These are phyloP conservation scores for Dioscorea cayenensis DNA, from an alignment of 116 monocot genomes.

Conservation along the genomic window DNA sequence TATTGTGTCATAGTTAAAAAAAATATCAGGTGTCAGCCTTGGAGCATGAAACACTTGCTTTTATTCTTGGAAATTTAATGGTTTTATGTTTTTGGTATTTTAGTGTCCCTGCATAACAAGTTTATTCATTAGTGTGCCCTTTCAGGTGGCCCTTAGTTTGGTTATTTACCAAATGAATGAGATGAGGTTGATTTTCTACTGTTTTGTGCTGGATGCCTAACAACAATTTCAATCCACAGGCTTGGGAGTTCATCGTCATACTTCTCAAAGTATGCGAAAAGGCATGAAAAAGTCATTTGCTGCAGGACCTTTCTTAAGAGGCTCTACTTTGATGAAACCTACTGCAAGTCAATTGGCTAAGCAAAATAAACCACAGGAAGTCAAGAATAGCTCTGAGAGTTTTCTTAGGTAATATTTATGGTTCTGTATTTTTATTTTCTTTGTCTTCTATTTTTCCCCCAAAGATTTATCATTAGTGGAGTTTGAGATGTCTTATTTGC, in stretches of 20 bases:
- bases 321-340: slow-evolving; percentile 73
- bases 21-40: not conserved
- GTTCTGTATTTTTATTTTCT: not conserved
- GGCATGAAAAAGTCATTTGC: slow-evolving; percentile 4
- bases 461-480: not conserved
- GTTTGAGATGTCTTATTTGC: not conserved
- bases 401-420: slow-evolving; percentile 4
- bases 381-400: slow-evolving; percentile 5
- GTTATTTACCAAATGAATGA: not conserved
- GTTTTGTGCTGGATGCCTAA: not conserved
- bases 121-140: not conserved
- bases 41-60: not conserved
- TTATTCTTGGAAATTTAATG: not conserved
- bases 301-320: slow-evolving; percentile 19
- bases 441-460: not conserved
- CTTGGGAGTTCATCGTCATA: not conserved
- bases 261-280: slow-evolving; percentile 12
- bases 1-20: not conserved
- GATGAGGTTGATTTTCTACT: not conserved
- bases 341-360: slow-evolving; percentile 68
- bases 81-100: not conserved
- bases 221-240: slow-evolving; percentile 7
- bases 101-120: not conserved
- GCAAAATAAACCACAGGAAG: slow-evolving; percentile 20
- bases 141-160: not conserved